Conservation (phyloP, 805 yeast species). For the Candida chilensis region DNA sequence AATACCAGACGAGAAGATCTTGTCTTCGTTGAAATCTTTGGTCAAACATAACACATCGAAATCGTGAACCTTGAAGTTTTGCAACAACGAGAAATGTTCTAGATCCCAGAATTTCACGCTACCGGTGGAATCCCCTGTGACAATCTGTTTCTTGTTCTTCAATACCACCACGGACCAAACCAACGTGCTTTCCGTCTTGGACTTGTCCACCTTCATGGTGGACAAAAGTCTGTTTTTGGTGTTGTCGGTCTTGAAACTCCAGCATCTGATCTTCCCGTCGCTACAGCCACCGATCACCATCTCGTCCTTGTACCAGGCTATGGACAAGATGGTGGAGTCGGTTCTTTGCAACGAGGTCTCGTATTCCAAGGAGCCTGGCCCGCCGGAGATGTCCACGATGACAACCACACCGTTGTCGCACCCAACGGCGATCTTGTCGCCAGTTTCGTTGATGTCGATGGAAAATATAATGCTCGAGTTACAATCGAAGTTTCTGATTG, state of each 20-base stretch:
- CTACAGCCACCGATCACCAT: slow-evolving; percentile 88
- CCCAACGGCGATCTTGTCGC: slow-evolving; percentile 71
- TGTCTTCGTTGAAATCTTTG: slow-evolving; percentile 48
- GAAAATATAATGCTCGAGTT: slow-evolving; percentile 95
- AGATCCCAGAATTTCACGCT: slow-evolving; percentile 89
- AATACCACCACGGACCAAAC: slow-evolving; percentile 80
- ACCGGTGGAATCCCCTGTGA: slow-evolving; percentile 97
- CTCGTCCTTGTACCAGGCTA: slow-evolving; percentile 66
- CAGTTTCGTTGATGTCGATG: slow-evolving; percentile 52
- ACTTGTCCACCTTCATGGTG: slow-evolving; percentile 87
- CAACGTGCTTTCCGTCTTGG: slow-evolving; percentile 76
- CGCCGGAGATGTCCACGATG: slow-evolving; percentile 76
- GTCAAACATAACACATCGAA: slow-evolving; percentile 82
- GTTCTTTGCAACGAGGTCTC: slow-evolving; percentile 72
- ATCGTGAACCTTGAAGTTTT: slow-evolving; percentile 76
- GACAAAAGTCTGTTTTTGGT: slow-evolving; percentile 62
- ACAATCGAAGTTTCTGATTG: slow-evolving; percentile 72
- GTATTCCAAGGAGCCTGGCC: slow-evolving; percentile 75
- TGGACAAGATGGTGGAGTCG: slow-evolving; percentile 68
- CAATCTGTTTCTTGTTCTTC: slow-evolving; percentile 60
- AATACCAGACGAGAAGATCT: slow-evolving; percentile 82
- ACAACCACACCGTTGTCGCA: slow-evolving; percentile 94
- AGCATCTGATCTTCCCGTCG: slow-evolving; percentile 83
- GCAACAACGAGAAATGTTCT: slow-evolving; percentile 64
- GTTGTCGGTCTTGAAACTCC: slow-evolving; percentile 43